Evolutionary conservation across 768 basidiomycete species (phyloP), one percentile per base, ranked within the genome.

Genomic region (Tylopilus plumbeoviolaceoides): DNA sequence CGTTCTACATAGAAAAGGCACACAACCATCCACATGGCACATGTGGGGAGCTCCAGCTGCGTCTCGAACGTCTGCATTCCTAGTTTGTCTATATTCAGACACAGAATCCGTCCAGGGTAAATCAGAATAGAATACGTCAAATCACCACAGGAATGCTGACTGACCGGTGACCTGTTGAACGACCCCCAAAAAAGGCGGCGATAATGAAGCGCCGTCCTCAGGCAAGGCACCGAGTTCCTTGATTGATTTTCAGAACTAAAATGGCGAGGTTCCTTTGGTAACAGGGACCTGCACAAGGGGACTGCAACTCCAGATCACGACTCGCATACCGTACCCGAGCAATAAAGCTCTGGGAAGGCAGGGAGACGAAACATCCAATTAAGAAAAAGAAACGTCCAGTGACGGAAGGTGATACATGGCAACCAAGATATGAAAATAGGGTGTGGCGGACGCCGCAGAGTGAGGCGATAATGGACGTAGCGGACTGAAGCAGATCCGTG

Each of bases 61-160:
- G 42, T 40, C 48, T 46, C 40, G 38, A 31, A 43, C 45, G 12
- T 40, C 30, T 30, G 53, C 40, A 55, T 51, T 47, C 62, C 63
- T 40, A 39, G 47, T 57, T 58, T 61, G 50, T 57, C 58, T 48
- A 63, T 50, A 52, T 59, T 65, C 48, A 14, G 45, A 44, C 45
- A 39, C 49, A 46, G 49, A 54, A 50, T 64, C 50, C 51, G 41
- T 46, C 20, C 53, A 50, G 31, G 23, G 63, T 53, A 58, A 61
- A 66, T 65, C 64, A 61, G 59, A 58, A 57, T 48, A 42, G 55
- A 64, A 59, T 51, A 23, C 39, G 58, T 66, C 64, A 61, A 63
- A 66, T 65, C 64, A 57, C 51, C 52, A 46, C 46, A 54, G 62
- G 64, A 66, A 65, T 61, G 42, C 64, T 61, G 42, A 57, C 64